These are phyloP conservation scores for Boeremia lycopersici DNA, from an alignment of 2,329 filamentous ascomycete species.

Conservation along the genomic window DNA sequence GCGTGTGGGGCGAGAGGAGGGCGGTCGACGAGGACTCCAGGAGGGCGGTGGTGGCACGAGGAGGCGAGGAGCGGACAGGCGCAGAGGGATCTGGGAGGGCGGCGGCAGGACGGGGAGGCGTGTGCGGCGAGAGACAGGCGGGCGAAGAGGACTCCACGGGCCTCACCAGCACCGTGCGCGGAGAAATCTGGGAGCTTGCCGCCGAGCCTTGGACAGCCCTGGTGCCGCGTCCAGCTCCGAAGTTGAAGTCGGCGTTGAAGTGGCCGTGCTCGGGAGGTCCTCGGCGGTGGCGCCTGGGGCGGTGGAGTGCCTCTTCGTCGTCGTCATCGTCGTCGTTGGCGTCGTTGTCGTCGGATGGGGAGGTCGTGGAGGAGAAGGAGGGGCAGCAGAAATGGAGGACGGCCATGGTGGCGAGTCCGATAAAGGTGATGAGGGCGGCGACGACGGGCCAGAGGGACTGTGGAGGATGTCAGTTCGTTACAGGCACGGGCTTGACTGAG, in stretches of 20 bases:
- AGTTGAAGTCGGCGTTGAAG: slow-evolving; percentile 32
- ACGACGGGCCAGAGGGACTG: neutral
- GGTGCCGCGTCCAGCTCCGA: neutral
- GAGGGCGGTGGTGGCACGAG: neutral
- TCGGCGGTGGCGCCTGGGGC: neutral
- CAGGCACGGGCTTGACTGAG: neutral
- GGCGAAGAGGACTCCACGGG: neutral
- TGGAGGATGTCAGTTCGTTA: neutral
- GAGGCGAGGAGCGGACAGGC: neutral
- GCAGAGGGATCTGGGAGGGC: neutral
- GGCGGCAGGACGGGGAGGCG: no score
- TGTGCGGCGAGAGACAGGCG: neutral
- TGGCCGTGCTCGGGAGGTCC: slow-evolving; percentile 48
- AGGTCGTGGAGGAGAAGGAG: neutral
- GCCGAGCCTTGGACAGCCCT: neutral
- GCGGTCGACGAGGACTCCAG: neutral
- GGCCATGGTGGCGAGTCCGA: neutral
- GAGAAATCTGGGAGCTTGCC: neutral
- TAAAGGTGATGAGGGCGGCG: neutral
- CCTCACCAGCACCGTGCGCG: neutral
- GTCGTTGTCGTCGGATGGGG: neutral
- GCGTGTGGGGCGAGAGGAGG: neutral
- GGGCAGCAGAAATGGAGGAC: neutral
- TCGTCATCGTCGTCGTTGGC: no score
- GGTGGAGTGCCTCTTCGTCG: no score